These are phyloP conservation scores for Neopestalotiopsis clavispora DNA, from an alignment of 2,329 filamentous ascomycete species.

Conservation along the genomic window DNA sequence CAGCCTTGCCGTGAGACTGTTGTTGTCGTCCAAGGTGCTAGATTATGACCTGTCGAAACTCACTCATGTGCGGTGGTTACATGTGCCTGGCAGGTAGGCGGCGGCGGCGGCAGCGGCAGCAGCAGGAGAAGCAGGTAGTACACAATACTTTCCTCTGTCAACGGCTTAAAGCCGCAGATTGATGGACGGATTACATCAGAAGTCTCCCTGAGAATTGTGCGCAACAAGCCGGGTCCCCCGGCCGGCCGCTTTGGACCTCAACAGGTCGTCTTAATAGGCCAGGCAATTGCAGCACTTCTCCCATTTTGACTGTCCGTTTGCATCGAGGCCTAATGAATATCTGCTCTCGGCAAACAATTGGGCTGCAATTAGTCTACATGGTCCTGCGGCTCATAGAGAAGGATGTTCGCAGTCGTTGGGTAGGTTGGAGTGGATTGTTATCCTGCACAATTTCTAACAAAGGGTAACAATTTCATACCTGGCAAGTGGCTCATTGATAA, in stretches of 20 bases:
- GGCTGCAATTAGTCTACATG: slow-evolving; percentile 7
- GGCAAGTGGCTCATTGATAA: background rate
- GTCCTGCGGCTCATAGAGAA: slow-evolving; percentile 12
- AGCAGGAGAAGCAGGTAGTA: background rate
- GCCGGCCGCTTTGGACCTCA: background rate
- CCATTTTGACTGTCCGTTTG: slow-evolving; percentile 7
- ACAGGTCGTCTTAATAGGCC: background rate
- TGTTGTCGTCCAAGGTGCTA: background rate
- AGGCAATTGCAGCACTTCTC: slow-evolving; percentile 13
- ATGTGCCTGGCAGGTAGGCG: slow-evolving; percentile 31
- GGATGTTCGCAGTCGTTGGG: background rate
- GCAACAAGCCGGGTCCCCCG: background rate
- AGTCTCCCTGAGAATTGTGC: background rate
- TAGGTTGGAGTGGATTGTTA: background rate
- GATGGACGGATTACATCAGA: background rate
- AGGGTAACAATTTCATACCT: background rate
- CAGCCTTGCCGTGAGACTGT: slow-evolving; percentile 7
- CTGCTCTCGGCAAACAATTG: slow-evolving; percentile 5
- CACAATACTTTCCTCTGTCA: background rate
- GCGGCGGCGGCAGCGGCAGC: slow-evolving; percentile 19
- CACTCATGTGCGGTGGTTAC: slow-evolving; percentile 24
- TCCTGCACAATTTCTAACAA: background rate
- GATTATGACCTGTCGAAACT: slow-evolving; percentile 22
- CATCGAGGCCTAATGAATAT: slow-evolving; percentile 17
- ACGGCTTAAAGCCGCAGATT: background rate